phyloP scores from a whole-genome alignment of 2,329 filamentous ascomycete genomes.

The Diaporthe ampelina region DNA sequence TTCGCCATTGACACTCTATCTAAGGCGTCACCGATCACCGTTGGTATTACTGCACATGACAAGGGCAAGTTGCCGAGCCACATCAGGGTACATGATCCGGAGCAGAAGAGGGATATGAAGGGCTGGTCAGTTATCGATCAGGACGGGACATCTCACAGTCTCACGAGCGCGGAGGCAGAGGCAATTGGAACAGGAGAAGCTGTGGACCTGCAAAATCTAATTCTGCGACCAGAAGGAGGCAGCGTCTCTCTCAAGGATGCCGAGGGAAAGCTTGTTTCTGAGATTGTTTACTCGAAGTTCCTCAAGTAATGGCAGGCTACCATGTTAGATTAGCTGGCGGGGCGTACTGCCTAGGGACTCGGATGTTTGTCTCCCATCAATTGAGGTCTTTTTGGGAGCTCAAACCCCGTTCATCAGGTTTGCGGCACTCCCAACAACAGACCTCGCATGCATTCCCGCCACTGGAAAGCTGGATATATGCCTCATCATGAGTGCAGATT shows the following conservation, averaged over 20 bases:
- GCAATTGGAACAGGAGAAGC: not conserved
- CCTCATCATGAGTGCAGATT: not conserved
- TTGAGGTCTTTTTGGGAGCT: not conserved
- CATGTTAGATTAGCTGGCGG: not conserved
- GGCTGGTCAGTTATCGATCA: not conserved
- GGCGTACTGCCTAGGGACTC: not conserved
- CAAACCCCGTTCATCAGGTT: not conserved
- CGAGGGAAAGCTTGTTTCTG: not conserved
- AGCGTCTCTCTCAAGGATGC: not conserved
- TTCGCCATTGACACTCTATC: no score
- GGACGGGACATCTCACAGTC: not conserved
- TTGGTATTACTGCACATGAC: no score
- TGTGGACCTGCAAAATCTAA: not conserved
- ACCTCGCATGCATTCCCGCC: not conserved
- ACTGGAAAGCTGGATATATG: not conserved
- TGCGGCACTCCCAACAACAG: not conserved
- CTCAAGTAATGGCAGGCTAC: not conserved
- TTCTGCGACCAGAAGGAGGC: not conserved
- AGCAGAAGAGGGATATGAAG: not conserved
- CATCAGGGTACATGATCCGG: not conserved
- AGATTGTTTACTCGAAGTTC: not conserved
- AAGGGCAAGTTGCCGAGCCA: no score
- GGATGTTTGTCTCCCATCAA: not conserved
- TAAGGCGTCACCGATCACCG: no score
- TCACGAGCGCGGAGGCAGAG: not conserved